phyloP scores from a whole-genome alignment of 352 stramenopile genomes.

The Globisporangium mamillatum region DNA sequence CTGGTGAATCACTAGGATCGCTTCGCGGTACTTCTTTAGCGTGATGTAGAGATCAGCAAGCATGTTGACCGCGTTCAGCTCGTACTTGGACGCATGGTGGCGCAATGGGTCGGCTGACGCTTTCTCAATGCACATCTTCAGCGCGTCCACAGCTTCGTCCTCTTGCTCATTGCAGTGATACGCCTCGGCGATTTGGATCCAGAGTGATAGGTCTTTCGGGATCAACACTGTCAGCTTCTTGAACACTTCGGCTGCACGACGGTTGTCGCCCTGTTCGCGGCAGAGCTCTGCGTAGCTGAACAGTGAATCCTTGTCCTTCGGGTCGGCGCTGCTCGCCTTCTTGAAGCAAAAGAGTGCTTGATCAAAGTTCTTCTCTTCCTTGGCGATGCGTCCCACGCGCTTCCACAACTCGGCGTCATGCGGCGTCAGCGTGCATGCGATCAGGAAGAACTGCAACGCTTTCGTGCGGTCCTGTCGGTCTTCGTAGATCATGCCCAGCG shows the following conservation, averaged over 20 bases:
- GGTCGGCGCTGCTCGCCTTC: constrained; percentile 75
- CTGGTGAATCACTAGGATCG: constrained; percentile 77
- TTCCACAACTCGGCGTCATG: constrained; percentile 86
- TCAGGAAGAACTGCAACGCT: constrained; percentile 84
- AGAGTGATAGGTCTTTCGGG: constrained; percentile 75
- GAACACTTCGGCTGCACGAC: constrained; percentile 73
- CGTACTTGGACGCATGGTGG: constrained; percentile 73
- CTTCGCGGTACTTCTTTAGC: constrained; percentile 78
- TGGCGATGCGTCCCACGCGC: constrained; percentile 77
- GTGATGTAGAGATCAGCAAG: constrained; percentile 85
- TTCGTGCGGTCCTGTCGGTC: constrained; percentile 77
- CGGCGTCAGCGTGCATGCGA: constrained; percentile 77
- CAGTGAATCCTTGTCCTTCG: constrained; percentile 76
- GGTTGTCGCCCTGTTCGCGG: constrained; percentile 75
- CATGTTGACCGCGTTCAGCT: constrained; percentile 89
- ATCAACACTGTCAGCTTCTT: constrained; percentile 73
- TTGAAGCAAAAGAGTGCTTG: constrained; percentile 86
- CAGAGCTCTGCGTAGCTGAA: constrained; percentile 83
- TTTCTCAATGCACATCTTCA: constrained; percentile 85
- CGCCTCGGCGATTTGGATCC: constrained; percentile 86
- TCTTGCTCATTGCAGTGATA: constrained; percentile 87
- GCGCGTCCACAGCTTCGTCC: constrained; percentile 77
- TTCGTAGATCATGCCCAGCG: constrained; percentile 86
- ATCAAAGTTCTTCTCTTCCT: constrained; percentile 85
- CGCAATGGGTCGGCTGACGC: constrained; percentile 54